Percentiles rank a stretch among this genome's conserved stretches.
These are phyloP conservation scores for Aspergillus calidoustus DNA, from an alignment of 2,329 filamentous ascomycete species.

Conservation along the genomic window DNA sequence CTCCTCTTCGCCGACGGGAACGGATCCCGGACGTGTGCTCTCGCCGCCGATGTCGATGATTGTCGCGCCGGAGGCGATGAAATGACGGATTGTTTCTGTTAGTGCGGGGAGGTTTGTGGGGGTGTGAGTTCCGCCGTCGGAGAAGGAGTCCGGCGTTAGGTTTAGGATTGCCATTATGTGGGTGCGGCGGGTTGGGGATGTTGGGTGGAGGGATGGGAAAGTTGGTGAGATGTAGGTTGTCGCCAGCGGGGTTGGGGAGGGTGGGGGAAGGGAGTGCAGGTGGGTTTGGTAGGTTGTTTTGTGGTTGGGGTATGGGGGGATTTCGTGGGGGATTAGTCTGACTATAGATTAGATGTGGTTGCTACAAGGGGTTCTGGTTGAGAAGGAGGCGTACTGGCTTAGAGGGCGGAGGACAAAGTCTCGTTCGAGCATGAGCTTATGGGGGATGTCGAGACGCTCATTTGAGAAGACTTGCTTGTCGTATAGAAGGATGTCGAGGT, in stretches of 20 bases:
- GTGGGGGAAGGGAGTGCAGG: slow-evolving; percentile 40
- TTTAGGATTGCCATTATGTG: slow-evolving; percentile 94
- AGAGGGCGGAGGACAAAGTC: slow-evolving; percentile 93
- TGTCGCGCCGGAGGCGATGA: slow-evolving; percentile 72
- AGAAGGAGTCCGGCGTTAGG: slow-evolving; percentile 95
- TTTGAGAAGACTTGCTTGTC: slow-evolving; percentile 68
- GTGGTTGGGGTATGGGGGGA: slow-evolving; percentile 35
- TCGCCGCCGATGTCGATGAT: slow-evolving; percentile 94
- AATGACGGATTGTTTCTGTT: slow-evolving; percentile 60
- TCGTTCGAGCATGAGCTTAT: slow-evolving; percentile 81
- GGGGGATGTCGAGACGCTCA: slow-evolving; percentile 80
- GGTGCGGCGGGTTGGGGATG: slow-evolving; percentile 63
- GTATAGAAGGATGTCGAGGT: slow-evolving; percentile 90
- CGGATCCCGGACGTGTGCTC: slow-evolving; percentile 80
- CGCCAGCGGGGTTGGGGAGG: slow-evolving; percentile 42
- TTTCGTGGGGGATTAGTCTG: slow-evolving; percentile 49
- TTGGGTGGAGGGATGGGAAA: slow-evolving; percentile 62
- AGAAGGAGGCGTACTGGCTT: slow-evolving; percentile 50
- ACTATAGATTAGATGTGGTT: slow-evolving; percentile 14
- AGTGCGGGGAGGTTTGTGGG: slow-evolving; percentile 55
- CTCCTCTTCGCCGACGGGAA: slow-evolving; percentile 70
- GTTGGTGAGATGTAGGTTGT: slow-evolving; percentile 43
- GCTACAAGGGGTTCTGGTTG: not conserved
- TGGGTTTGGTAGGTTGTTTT: slow-evolving; percentile 39
- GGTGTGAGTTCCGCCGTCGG: slow-evolving; percentile 75